A percentile compares a stretch with the other conserved stretches of the same genome.
Evolutionary conservation across 202 grass and related monocot genomes (phyloP).

Genomic region (Brachypodium distachyon): DNA sequence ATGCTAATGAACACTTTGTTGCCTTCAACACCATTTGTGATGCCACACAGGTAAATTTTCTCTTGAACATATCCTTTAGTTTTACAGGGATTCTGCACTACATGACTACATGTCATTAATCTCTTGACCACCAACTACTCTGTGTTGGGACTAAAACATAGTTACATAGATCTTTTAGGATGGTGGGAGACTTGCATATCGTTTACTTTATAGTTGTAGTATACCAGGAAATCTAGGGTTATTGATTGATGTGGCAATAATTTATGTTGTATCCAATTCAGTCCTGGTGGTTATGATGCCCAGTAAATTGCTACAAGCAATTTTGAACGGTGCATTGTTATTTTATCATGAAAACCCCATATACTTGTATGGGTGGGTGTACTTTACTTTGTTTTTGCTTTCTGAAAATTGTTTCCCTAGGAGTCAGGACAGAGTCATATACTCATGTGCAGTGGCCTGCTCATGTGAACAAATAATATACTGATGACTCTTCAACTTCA

Average conservation of each 20-base stretch:
- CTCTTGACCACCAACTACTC: not conserved
- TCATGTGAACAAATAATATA: not conserved
- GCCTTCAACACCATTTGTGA: constrained; percentile 98
- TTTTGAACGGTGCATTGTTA: not conserved
- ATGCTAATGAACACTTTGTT: constrained; percentile 77
- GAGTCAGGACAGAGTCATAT: not conserved
- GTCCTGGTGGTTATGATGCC: not conserved
- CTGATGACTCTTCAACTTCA: not conserved
- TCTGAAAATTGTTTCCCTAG: not conserved
- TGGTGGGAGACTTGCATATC: not conserved
- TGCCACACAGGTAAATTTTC: constrained; percentile 80
- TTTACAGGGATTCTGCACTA: constrained; percentile 6
- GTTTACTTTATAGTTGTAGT: not conserved
- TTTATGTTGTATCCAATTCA: not conserved
- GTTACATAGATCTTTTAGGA: not conserved
- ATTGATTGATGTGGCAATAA: not conserved
- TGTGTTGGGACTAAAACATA: not conserved
- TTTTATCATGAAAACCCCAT: not conserved
- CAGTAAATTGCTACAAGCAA: not conserved
- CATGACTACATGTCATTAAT: not conserved
- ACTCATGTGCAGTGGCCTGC: no score
- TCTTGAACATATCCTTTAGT: not conserved
- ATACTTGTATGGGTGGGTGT: not conserved
- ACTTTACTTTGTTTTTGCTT: not conserved
- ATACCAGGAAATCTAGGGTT: not conserved